Percentiles rank a stretch among this genome's conserved stretches.
Conservation (phyloP, 2,329 filamentous ascomycete genomes). For the Aspergillus pseudoglaucus region DNA sequence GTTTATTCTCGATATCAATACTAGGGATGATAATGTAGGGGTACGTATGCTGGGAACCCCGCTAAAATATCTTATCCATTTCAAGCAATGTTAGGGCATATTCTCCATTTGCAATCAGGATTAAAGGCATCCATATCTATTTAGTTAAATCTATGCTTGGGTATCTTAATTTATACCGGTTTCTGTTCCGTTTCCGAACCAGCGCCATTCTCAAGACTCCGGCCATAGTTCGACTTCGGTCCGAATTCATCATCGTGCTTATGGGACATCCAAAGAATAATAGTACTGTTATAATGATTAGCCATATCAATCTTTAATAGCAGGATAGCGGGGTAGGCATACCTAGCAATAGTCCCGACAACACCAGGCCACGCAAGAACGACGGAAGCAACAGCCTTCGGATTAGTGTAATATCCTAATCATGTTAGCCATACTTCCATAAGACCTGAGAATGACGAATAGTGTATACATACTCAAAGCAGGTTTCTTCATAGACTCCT, state of each 20-base stretch:
- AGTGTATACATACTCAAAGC: constrained; percentile 19
- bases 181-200: background rate
- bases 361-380: constrained; percentile 51
- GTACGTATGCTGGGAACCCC: too few species aligned
- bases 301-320: background rate
- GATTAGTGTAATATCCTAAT: constrained; percentile 43
- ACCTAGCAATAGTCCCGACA: constrained; percentile 40
- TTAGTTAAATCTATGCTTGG: background rate
- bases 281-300: constrained; percentile 2
- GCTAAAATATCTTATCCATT: too few species aligned
- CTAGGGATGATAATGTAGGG: too few species aligned
- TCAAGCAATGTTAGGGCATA: too few species aligned
- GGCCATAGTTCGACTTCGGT: constrained; percentile 7
- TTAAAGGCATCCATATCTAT: background rate
- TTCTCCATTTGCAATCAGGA: too few species aligned
- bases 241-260: constrained; percentile 24
- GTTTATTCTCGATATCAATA: too few species aligned
- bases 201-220: background rate
- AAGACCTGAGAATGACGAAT: background rate
- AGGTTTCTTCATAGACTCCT: constrained; percentile 27
- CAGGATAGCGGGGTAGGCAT: background rate
- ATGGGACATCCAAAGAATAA: constrained; percentile 28
- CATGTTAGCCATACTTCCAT: background rate
- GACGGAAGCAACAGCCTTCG: constrained; percentile 44
- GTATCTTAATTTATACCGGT: background rate